phyloP scores from a whole-genome alignment of 2,329 filamentous ascomycete species.

The Colletotrichum scovillei region DNA sequence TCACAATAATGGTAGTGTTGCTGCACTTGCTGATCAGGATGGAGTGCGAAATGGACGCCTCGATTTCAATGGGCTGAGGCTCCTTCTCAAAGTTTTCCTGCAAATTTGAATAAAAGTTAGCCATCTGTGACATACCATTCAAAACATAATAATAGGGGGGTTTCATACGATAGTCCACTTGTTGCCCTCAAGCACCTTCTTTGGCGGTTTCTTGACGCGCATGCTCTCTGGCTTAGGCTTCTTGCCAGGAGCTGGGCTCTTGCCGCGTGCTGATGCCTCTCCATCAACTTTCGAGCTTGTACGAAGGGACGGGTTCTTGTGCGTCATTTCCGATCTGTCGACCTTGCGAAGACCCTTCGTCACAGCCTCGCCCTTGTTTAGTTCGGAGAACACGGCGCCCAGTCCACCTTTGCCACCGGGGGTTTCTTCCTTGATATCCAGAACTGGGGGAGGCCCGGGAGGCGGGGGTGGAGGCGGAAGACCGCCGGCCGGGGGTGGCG shows the following conservation, averaged over 20 bases:
- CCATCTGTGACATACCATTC: background rate
- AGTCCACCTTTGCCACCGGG: conserved; percentile 70
- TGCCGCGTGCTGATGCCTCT: conserved; percentile 69
- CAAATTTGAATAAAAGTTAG: background rate
- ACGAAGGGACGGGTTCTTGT: conserved; percentile 93
- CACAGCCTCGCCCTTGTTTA: conserved; percentile 90
- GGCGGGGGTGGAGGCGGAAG: conserved; percentile 76
- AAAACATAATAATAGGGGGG: background rate
- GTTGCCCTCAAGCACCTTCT: conserved; percentile 84
- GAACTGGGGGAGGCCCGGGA: conserved; percentile 75
- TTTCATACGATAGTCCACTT: conserved; percentile 87
- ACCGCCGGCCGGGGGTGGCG: conserved; percentile 65
- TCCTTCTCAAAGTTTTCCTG: conserved; percentile 92
- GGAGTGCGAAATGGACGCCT: conserved; percentile 86
- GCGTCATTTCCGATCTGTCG: conserved; percentile 95
- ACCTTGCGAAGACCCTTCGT: conserved; percentile 93
- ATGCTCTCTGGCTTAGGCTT: conserved; percentile 89
- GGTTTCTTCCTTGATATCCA: conserved; percentile 66
- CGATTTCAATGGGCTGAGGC: conserved; percentile 78
- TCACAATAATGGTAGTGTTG: conserved; percentile 89
- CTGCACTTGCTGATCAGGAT: conserved; percentile 93
- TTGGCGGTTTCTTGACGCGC: conserved; percentile 83
- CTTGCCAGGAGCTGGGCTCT: conserved; percentile 89
- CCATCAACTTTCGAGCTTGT: conserved; percentile 75
- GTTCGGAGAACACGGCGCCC: conserved; percentile 88